These are phyloP conservation scores for Geosmithia morbida DNA, from an alignment of 2,329 filamentous ascomycete genomes.

Conservation along the genomic window DNA sequence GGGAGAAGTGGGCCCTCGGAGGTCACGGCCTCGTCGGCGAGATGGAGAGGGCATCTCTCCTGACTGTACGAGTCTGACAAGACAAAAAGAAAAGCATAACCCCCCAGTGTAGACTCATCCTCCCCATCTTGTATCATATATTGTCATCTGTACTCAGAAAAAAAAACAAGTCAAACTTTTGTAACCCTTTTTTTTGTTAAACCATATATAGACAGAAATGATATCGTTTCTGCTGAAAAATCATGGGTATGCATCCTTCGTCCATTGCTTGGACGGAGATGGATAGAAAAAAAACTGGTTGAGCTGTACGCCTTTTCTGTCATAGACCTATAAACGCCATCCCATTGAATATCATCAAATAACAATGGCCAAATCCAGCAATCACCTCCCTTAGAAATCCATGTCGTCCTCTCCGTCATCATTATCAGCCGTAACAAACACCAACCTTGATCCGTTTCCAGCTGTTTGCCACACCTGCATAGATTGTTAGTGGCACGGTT, in stretches of 20 bases:
- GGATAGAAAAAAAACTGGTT: not conserved
- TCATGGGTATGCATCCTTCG: too few relatives aligned
- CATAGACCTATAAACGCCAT: not conserved
- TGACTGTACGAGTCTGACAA: constrained; percentile 27
- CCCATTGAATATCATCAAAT: not conserved
- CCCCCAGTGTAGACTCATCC: not conserved
- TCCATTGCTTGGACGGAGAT: not conserved
- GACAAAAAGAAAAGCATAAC: constrained; percentile 6
- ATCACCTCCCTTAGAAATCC: constrained; percentile 15
- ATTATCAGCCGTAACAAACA: constrained; percentile 51
- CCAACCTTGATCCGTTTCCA: constrained; percentile 52
- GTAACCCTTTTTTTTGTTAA: not conserved
- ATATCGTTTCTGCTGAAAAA: not conserved
- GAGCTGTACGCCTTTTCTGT: not conserved
- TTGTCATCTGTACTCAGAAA: not conserved
- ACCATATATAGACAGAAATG: too few relatives aligned
- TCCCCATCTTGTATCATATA: constrained; percentile 2
- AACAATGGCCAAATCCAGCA: not conserved
- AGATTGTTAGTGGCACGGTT: constrained; percentile 19
- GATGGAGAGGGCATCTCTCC: constrained; percentile 54
- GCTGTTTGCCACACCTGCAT: constrained; percentile 64
- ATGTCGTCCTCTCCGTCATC: constrained; percentile 32
- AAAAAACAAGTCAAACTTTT: not conserved
- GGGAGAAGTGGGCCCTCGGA: constrained; percentile 71
- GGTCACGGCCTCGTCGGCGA: constrained; percentile 75